phyloP scores from a whole-genome alignment of 805 yeast species.

The Candida chilensis region DNA sequence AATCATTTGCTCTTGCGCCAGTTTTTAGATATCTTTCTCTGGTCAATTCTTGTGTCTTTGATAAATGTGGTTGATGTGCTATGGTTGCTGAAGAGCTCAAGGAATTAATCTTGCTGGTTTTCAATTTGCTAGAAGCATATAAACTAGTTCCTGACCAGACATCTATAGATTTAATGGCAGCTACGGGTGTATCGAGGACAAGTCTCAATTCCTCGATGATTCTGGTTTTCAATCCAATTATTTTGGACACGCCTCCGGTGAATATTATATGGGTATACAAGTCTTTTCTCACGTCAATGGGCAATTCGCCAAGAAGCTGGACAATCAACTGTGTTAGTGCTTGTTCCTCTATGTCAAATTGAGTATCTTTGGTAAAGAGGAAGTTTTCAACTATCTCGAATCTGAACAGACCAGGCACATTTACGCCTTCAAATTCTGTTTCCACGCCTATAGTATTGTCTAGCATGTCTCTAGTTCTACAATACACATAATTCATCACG shows the following conservation, averaged over 20 bases:
- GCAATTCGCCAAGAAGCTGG: background rate
- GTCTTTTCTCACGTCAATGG: background rate
- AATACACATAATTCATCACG: too few species aligned
- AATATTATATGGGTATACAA: background rate
- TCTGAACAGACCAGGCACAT: too few species aligned
- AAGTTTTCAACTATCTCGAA: too few species aligned
- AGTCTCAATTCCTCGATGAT: background rate
- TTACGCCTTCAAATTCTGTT: too few species aligned
- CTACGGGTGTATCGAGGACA: background rate
- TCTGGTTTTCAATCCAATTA: background rate
- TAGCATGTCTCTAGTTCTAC: too few species aligned
- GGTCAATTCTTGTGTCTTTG: background rate
- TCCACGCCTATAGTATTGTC: too few species aligned
- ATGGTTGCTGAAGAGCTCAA: conserved; percentile 1
- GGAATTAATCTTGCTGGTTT: too few species aligned
- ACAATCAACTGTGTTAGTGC: too few species aligned
- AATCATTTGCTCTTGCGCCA: background rate
- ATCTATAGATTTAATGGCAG: background rate
- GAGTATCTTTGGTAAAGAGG: too few species aligned
- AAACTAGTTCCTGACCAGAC: conserved; percentile 1
- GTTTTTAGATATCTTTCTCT: background rate
- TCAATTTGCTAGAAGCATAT: background rate
- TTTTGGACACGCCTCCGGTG: conserved; percentile 1
- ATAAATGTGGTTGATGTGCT: too few species aligned
- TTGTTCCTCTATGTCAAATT: too few species aligned